Evolutionary conservation across 2,329 filamentous ascomycete species (phyloP), one percentile per base, ranked within the genome.

Genomic region (Pestalotiopsis sp.): DNA sequence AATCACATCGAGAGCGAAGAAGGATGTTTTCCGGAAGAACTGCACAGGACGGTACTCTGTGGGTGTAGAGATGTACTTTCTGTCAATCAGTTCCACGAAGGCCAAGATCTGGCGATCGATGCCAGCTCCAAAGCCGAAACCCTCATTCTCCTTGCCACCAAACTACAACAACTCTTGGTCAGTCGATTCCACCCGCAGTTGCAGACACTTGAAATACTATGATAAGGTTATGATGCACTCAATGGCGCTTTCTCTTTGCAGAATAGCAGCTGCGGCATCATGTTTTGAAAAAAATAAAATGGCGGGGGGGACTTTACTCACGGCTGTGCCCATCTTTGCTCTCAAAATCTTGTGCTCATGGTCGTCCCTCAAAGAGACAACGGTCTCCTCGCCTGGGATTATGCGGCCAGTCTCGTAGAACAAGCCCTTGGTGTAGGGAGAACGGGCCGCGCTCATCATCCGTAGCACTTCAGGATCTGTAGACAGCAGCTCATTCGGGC

Each of bases 1-100:
- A 56, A 88, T 84, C 2, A 85, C 83, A 67, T 89, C 86, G 0
- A 88, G 76, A 0, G 85, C 82, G 66, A 88, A 85, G 77, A 82
- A 86, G 26, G 85, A 83, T 2, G 82, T 81, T 69, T 85, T 84
- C 52, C 79, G 77, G 24, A 82, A 83, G 57, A 88, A 75, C 70
- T 88, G 85, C 67, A 88, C 77, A 0, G 77, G 78, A 0, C 73
- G 72, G 26, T 77, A 77, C 1, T 77, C 68, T 1, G 67, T 69
- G 3, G 78, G 72, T 1, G 72, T 81, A 3, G 81, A 82, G 9
- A 82, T 70, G 66, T 88, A 88, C 70, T 84, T 84, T 39, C 71
- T 72, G 20, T 82, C 79, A 40, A 88, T 79, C 2, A 88, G 77
- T 1, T 79, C 72, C 11, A 86, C 72, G 17, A 87, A 80, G 26